Base-by-base conservation (phyloP, 768 basidiomycete genomes). In the Tylopilus felleus region DNA sequence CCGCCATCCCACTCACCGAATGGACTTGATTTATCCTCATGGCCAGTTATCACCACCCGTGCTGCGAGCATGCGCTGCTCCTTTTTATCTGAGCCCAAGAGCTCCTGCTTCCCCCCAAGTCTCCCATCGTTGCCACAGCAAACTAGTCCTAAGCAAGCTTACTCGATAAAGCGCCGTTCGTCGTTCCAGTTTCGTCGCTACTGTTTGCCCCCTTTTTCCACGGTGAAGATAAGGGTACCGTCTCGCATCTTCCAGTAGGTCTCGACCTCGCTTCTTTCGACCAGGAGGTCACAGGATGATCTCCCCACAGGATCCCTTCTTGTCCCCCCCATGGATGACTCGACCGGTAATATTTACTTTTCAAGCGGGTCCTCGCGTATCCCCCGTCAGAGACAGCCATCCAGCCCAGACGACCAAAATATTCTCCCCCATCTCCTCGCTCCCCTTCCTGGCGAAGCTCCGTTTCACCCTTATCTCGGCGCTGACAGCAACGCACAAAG, bases 41-140 rank as follows among this genome's bases (percentile, higher is more conserved):
- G 69, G 56, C 57, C 23, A 44, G 42, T 47, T 43, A 64, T 57
- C 58, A 54, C 60, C 50, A 58, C 47, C 53, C 58, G 55, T 56
- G 61, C 65, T 60, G 60, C 59, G 68, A 55, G 51, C 59, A 58
- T 63, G 58, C 50, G 12, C 57, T 49, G 45, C 50, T 49, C 67
- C 61, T 67, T 66, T 68, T 71, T 72, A 71, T 69, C 65, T 61
- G 44, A 27, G 45, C 56, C 43, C 45, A 46, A 36, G 43, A 38
- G 42, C 48, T 9, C 40, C 19, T 47, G n/a, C 53, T 48, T 16
- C 42, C 49, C 53, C 56, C 51, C 52, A 54, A 29, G 35, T 19
- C 49, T 42, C 58, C 54, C 61, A 39, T 49, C 41, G 44, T 25
- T 43, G 33, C 45, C 29, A 8, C 38, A 47, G 44, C 52, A 54